Conservation (phyloP, 805 yeast species). For the Candida golubevii region DNA sequence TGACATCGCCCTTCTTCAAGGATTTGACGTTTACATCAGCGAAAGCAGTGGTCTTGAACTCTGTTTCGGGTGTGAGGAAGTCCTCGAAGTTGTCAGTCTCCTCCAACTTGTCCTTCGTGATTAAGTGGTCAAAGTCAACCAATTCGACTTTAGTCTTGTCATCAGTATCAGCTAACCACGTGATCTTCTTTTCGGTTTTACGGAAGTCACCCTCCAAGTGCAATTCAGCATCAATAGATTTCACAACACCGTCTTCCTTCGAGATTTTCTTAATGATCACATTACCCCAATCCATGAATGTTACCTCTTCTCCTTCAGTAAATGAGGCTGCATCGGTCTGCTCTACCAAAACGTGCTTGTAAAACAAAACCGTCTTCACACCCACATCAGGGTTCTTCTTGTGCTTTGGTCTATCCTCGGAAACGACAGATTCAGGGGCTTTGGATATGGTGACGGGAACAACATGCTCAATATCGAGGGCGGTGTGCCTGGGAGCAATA, state of each 20-base stretch:
- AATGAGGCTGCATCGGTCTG: slow-evolving; percentile 73
- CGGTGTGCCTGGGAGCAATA: slow-evolving; percentile 91
- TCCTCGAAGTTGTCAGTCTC: slow-evolving; percentile 93
- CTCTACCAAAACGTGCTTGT: slow-evolving; percentile 66
- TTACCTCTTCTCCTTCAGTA: slow-evolving; percentile 83
- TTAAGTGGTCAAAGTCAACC: slow-evolving; percentile 89
- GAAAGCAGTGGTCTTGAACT: slow-evolving; percentile 70
- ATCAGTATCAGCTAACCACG: slow-evolving; percentile 86
- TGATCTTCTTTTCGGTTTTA: slow-evolving; percentile 89
- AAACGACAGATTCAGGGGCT: slow-evolving; percentile 60
- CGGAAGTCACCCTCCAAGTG: slow-evolving; percentile 96
- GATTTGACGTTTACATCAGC: slow-evolving; percentile 77
- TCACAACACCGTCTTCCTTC: slow-evolving; percentile 56
- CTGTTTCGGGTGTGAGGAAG: slow-evolving; percentile 82
- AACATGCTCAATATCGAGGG: slow-evolving; percentile 59
- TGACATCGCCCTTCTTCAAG: slow-evolving; percentile 79
- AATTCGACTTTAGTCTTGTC: slow-evolving; percentile 72
- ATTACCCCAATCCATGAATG: slow-evolving; percentile 99
- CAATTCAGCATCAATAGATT: slow-evolving; percentile 67
- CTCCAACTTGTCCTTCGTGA: slow-evolving; percentile 91
- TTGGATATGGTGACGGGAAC: slow-evolving; percentile 64
- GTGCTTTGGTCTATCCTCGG: slow-evolving; percentile 84
- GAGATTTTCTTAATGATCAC: slow-evolving; percentile 68
- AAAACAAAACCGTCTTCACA: slow-evolving; percentile 67
- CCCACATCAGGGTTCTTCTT: slow-evolving; percentile 94